Percentiles rank a stretch among this genome's conserved stretches.
These are phyloP conservation scores for Chaetomidium leptoderma DNA, from an alignment of 495 filamentous ascomycete species.

Conservation along the genomic window DNA sequence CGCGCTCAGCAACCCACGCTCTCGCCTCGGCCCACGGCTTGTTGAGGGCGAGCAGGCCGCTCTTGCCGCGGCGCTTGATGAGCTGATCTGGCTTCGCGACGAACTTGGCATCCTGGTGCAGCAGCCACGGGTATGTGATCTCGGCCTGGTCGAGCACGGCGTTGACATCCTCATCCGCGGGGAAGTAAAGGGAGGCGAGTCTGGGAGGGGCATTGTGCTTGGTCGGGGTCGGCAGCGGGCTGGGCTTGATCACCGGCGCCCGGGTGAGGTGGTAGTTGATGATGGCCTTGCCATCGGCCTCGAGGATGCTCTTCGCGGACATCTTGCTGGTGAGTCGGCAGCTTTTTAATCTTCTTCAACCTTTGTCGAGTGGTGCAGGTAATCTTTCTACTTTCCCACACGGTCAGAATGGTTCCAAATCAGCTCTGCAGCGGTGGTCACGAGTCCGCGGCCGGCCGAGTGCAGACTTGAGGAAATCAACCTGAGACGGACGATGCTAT, in stretches of 20 bases:
- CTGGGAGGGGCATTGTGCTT: conserved; percentile 90
- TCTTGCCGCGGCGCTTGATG: conserved; percentile 99
- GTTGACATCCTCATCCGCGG: conserved; percentile 74
- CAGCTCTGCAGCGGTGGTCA: not conserved
- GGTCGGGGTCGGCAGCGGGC: conserved; percentile 75
- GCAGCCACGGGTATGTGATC: conserved; percentile 90
- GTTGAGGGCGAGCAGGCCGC: conserved; percentile 91
- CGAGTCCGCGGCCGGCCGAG: conserved; percentile 10
- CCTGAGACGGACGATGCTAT: not conserved
- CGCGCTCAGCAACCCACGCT: conserved; percentile 87
- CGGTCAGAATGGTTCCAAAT: conserved; percentile 6
- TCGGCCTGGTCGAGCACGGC: conserved; percentile 94
- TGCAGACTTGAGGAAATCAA: not conserved
- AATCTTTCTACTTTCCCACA: not conserved
- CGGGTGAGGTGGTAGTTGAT: conserved; percentile 99
- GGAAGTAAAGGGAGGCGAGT: conserved; percentile 90
- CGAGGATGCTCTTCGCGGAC: conserved; percentile 97
- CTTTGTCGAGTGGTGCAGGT: not conserved
- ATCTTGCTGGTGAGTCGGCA: conserved; percentile 52
- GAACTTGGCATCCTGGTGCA: conserved; percentile 76
- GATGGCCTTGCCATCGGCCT: conserved; percentile 99
- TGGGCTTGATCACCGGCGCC: conserved; percentile 95
- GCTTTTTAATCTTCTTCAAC: conserved; percentile 13
- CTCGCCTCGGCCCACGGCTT: conserved; percentile 92
- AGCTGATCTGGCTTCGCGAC: conserved; percentile 99